These are phyloP conservation scores for Anthracocystis panici-leucophaei DNA, from an alignment of 1,284 basidiomycete species.

Conservation along the genomic window DNA sequence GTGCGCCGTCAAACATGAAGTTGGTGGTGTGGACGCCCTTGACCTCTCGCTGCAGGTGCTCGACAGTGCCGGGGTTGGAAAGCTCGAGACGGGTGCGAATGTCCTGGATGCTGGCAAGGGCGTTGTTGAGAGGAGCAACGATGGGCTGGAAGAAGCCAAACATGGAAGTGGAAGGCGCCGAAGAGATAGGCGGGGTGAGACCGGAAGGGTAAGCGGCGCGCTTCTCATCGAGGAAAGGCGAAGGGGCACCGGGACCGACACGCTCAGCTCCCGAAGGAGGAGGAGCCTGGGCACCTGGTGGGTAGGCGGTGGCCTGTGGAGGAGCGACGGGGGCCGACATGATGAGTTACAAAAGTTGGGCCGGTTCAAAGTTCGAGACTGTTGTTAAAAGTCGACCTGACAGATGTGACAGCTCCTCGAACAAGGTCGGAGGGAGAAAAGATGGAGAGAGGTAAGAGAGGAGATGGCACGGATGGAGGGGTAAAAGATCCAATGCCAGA, in stretches of 20 bases:
- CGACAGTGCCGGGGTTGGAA: conserved; percentile 66
- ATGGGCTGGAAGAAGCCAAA: conserved; percentile 59
- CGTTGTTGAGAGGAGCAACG: conserved; percentile 52
- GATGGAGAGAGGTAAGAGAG: not conserved
- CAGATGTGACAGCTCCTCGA: not conserved
- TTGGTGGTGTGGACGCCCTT: conserved; percentile 87
- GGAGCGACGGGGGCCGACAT: conserved; percentile 46
- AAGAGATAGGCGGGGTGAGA: conserved; percentile 44
- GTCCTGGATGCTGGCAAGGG: conserved; percentile 45
- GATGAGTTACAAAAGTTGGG: not conserved
- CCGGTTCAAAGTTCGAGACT: not conserved
- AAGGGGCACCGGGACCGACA: conserved; percentile 36
- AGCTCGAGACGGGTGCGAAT: conserved; percentile 59
- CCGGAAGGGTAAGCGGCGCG: conserved; percentile 42
- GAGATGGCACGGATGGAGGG: not conserved
- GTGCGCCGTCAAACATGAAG: conserved; percentile 95
- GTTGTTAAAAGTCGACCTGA: not conserved
- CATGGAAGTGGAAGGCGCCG: conserved; percentile 45
- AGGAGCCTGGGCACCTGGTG: conserved; percentile 42
- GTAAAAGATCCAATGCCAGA: conserved; percentile 11
- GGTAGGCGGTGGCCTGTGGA: conserved; percentile 47
- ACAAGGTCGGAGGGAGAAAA: not conserved
- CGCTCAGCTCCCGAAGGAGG: conserved; percentile 49
- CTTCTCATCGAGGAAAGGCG: conserved; percentile 51
- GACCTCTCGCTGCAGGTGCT: conserved; percentile 64